Conservation (phyloP, 1,139 yeast genomes). For the Meyerozyma guilliermondii region DNA sequence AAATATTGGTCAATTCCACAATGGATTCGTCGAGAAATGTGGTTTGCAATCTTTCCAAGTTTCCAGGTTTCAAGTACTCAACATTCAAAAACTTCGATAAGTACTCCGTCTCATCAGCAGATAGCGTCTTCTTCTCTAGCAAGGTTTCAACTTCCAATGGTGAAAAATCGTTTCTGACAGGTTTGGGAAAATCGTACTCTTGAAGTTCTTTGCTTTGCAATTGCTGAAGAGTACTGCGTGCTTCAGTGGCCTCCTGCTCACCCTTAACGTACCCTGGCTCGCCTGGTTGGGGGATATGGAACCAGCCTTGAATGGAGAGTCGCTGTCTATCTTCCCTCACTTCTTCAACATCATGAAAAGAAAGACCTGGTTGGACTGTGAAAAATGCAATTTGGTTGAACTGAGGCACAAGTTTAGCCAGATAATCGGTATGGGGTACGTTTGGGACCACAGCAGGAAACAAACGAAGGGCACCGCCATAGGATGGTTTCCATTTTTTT, state of each 20-base stretch:
- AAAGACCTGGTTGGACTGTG: slow-evolving; percentile 91
- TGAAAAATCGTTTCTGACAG: slow-evolving; percentile 31
- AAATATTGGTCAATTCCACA: slow-evolving; percentile 59
- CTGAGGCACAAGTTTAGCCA: slow-evolving; percentile 74
- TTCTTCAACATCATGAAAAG: slow-evolving; percentile 98
- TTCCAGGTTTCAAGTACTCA: slow-evolving; percentile 39
- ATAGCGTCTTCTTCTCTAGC: slow-evolving; percentile 13
- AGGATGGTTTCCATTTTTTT: slow-evolving; percentile 74
- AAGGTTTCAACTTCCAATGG: slow-evolving; percentile 19
- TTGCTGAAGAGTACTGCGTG: slow-evolving; percentile 74
- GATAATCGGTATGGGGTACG: slow-evolving; percentile 78
- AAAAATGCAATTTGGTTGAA: slow-evolving; percentile 96
- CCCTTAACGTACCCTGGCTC: slow-evolving; percentile 81
- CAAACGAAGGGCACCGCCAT: slow-evolving; percentile 89
- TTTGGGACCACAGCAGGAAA: slow-evolving; percentile 86
- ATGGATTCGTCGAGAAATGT: slow-evolving; percentile 64
- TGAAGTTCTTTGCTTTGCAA: slow-evolving; percentile 71
- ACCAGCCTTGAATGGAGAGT: slow-evolving; percentile 96
- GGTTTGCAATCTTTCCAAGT: slow-evolving; percentile 40
- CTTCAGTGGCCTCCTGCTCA: slow-evolving; percentile 72
- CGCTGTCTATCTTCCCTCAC: slow-evolving; percentile 87
- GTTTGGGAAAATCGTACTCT: slow-evolving; percentile 79
- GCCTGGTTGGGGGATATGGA: slow-evolving; percentile 91
- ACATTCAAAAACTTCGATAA: slow-evolving; percentile 53
- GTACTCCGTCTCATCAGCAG: slow-evolving; percentile 38